Evolutionary conservation across 768 basidiomycete species (phyloP), one percentile per base, ranked within the genome.

Genomic region (Tricholoma bakamatsutake): DNA sequence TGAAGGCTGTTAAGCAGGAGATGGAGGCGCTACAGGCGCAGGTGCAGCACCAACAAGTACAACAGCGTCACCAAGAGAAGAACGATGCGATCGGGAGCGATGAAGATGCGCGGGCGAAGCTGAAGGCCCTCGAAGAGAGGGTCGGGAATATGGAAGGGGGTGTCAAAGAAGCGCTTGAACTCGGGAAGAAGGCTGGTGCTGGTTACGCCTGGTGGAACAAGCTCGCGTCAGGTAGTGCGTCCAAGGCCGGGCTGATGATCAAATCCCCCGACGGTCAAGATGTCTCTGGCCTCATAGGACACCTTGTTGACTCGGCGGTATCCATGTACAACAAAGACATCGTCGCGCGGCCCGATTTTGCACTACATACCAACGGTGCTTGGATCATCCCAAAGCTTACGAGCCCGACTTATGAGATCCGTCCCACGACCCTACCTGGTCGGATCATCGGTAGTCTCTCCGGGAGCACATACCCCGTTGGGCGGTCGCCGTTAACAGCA

Each of bases 311-410:
- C 57, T 73, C 80, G 12, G 87, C 90, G 0, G 80, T 96, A 4
- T 74, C 82, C 12, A 78, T 74, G 17, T 80, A 82, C 56, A 73
- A 72, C 37, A 92, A 90, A 68, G 96, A 98, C 66, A 76, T 72
- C n/a, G 69, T 97, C 37, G 90, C 84, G 1, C 84, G 83, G 40
- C 75, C 89, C 0, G 96, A 99, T 70, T 95, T 82, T 64, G 96
- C 97, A 0, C 73, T 93, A 4, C 85, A 86, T 67, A 88, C 91
- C 12, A 83, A 81, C 5, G 96, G 96, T 2, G 96, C 83, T 2
- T 75, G 82, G 0, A 75, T 93, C 58, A 85, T 97, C 45, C 93
- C 93, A 0, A 79, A 80, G 2, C 81, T 96, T 57, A 98, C 96
- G 0, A 87, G 87, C 40, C 76, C 79, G n/a, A 90, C 92, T 5